A percentile compares a stretch with the other conserved stretches of the same genome.
Conservation (phyloP, 2,329 filamentous ascomycete species). For the Clarireedia hainanense region DNA sequence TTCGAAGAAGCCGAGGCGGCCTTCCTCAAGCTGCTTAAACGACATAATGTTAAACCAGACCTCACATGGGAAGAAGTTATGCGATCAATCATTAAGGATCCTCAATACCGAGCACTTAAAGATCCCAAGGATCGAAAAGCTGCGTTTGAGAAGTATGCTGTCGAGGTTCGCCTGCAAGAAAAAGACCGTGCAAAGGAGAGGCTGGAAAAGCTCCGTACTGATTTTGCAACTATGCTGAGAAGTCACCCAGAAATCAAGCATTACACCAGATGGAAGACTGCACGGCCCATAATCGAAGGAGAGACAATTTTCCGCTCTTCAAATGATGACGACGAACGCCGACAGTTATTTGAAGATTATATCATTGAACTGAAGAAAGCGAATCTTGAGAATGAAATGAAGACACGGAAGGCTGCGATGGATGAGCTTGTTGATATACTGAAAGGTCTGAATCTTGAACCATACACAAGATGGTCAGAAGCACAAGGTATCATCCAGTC, state of each 20-base stretch:
- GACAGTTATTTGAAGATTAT: conserved; percentile 91
- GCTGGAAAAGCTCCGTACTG: conserved; percentile 79
- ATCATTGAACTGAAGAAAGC: conserved; percentile 74
- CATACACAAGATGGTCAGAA: conserved; percentile 91
- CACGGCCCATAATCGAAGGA: conserved; percentile 84
- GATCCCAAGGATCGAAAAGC: conserved; percentile 85
- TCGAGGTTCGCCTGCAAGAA: conserved; percentile 84
- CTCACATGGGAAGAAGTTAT: conserved; percentile 92
- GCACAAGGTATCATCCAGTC: conserved; percentile 75
- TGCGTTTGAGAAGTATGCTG: conserved; percentile 91
- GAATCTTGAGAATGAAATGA: conserved; percentile 67
- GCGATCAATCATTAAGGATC: conserved; percentile 77
- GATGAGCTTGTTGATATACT: conserved; percentile 74
- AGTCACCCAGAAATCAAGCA: conserved; percentile 96
- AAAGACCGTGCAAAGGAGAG: conserved; percentile 92
- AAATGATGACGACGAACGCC: conserved; percentile 77
- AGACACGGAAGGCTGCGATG: conserved; percentile 70
- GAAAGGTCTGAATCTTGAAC: conserved; percentile 73
- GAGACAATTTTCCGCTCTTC: conserved; percentile 94
- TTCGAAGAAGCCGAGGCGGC: conserved; percentile 86
- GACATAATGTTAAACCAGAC: conserved; percentile 78
- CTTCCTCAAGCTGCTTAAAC: conserved; percentile 82
- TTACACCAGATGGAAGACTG: conserved; percentile 95
- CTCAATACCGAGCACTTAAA: conserved; percentile 87
- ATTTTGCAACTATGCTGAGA: conserved; percentile 93